Evolutionary conservation across 257 asterid genomes (phyloP), one percentile per base, ranked within the genome.

Genomic region (Nicotiana noctiflora): DNA sequence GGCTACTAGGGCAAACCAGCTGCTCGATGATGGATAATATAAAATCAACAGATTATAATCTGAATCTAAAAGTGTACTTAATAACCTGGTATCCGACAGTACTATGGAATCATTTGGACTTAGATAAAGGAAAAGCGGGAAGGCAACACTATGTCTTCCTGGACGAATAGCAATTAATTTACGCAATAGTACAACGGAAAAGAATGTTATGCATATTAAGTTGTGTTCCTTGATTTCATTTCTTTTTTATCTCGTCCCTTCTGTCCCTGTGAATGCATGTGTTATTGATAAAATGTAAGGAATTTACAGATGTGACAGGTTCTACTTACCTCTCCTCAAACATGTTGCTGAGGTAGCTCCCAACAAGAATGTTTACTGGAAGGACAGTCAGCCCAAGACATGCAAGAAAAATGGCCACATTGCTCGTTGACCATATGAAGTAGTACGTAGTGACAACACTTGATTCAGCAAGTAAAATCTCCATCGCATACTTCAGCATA

Each of bases 401-500:
- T 19, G 96, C 96, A 74, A 95, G 98, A 77, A 95, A 95, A 67
- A 95, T 85, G 1, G 99, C 89, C 81, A 95, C 99, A 1, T 87
- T 49, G 88, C 99, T 85, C 29, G 98, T 93, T 7, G 93, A 90
- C 99, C 99, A 95, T 4, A 86, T 86, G 68, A 95, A 95, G 82
- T 95, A 95, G 89, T 95, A 84, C 12, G 97, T 89, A 18, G 98
- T 93, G 83, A 95, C 65, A 53, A 95, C 98, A 86, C 99, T 96
- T 29, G 99, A 96, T 88, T 96, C 99, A 56, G 99, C 92, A 40
- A 96, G 97, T 76, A 95, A 86, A 81, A 95, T 87, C 90, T 93
- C 99, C 98, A 93, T 94, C 6, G 94, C 99, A 79, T 95, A 95
- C 83, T 95, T 95, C 81, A 95, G 93, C 99, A 95, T 95, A 86